These are phyloP conservation scores for Tetradesmus lagerheimii DNA, from an alignment of 139 green algal genomes.

Conservation along the genomic window DNA sequence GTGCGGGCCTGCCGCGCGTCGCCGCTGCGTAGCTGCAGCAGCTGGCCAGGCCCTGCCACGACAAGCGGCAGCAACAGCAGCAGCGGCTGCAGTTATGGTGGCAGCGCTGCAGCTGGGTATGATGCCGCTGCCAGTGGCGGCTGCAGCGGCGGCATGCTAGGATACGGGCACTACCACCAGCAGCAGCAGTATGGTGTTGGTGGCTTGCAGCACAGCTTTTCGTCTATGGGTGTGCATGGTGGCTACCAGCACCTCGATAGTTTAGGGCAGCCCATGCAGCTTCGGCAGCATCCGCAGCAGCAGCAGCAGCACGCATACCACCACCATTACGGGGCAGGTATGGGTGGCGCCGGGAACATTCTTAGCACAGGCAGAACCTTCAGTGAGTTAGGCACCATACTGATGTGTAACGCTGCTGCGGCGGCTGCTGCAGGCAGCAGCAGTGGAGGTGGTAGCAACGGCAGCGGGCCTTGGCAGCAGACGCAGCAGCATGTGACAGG, in stretches of 20 bases:
- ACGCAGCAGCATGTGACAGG: conserved; percentile 9
- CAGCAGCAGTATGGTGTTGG: background rate
- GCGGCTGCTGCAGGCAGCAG: background rate
- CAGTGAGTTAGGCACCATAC: conserved; percentile 17
- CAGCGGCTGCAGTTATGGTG: background rate
- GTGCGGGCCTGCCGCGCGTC: conserved; percentile 51
- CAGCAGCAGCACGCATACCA: conserved; percentile 22
- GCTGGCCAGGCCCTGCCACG: conserved; percentile 8
- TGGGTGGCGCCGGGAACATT: background rate
- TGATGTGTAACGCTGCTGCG: background rate
- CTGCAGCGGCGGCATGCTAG: background rate
- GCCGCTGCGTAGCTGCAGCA: conserved; percentile 36
- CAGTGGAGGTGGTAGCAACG: background rate
- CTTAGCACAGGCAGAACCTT: conserved; percentile 3
- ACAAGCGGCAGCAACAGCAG: background rate
- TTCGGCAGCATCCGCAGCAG: conserved; percentile 13
- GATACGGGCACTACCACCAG: conserved; percentile 7
- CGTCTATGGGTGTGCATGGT: background rate
- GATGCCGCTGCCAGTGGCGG: background rate
- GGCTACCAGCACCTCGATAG: conserved; percentile 4
- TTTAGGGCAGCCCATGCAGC: conserved; percentile 12
- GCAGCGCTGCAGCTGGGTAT: background rate
- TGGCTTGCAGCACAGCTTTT: background rate
- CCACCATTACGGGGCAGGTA: background rate
- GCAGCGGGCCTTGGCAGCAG: background rate